A percentile compares a stretch with the other conserved stretches of the same genome.
Conservation (phyloP, 768 basidiomycete species). For the Cantharellus cinnabarinus region DNA sequence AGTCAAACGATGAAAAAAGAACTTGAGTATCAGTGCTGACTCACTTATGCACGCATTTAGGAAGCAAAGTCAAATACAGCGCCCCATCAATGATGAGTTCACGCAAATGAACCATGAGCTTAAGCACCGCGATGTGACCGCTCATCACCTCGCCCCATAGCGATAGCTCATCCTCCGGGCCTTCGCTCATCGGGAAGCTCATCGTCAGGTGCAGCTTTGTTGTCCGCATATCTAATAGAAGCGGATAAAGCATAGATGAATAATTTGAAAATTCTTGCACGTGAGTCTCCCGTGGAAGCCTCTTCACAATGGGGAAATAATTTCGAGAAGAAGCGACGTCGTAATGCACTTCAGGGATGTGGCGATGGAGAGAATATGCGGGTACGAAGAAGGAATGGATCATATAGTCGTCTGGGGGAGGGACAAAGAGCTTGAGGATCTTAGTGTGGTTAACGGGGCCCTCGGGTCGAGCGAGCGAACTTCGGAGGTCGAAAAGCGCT, state of each 20-base stretch:
- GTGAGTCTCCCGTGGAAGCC: not conserved
- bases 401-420: not conserved
- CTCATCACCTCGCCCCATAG: conserved; percentile 5
- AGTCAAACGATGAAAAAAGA: not conserved
- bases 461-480: not conserved
- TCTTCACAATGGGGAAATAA: not conserved
- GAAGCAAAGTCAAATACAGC: conserved; percentile 4
- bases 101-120: conserved; percentile 5
- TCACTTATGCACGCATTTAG: conserved; percentile 5
- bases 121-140: conserved; percentile 6
- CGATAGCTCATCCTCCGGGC: not conserved
- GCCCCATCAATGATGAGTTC: conserved; percentile 5
- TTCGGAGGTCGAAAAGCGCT: not conserved
- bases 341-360: not conserved
- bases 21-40: not conserved
- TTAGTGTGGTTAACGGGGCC: not conserved
- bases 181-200: not conserved
- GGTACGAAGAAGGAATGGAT: not conserved
- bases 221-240: conserved; percentile 1
- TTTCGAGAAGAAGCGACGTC: not conserved
- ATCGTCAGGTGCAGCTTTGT: conserved; percentile 3
- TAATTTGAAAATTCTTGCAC: not conserved
- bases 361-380: not conserved
- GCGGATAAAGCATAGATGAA: conserved; percentile 4
- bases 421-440: not conserved